Base-by-base conservation (phyloP, 2,329 filamentous ascomycete species). In the Metarhizium brunneum region DNA sequence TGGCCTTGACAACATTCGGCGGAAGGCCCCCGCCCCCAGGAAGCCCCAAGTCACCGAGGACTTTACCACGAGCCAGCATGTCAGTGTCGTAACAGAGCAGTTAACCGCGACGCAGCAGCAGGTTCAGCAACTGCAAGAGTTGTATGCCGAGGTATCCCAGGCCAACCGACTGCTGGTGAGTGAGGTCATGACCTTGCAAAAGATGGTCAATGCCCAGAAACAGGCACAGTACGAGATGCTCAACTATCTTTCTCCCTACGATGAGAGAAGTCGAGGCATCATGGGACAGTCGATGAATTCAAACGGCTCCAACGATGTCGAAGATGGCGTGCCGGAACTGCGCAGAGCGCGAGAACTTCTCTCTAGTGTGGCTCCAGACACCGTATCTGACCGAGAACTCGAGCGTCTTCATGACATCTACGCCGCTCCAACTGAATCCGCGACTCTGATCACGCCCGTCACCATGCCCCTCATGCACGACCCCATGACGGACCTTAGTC, bases 1-100 rank as follows among this genome's bases (percentile, higher is more conserved):
- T 68, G 94, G 91, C 49, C 79, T 99, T 50, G 94, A 99, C 66
- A 97, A 96, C 63, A 99, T 99, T 66, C 85, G 91, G 65, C 82
- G 94, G 63, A 99, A 99, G 74, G 92, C 94, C 2, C 94, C 94
- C 0, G 91, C 92, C 2, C 89, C 92, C 3, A 80, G 92, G 61
- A 97, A 96, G 68, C 72, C 79, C 3, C 81, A 82, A 61, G 74
- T 75, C 11, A 69, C 76, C 18, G 86, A 85, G 56, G 91, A 96
- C 53, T 85, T 88, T 56, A 83, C 89, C 29, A 88, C 90, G 1
- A 86, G 85, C 29, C 91, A 95, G 68, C 92, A 96, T 69, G 87
- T 96, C 67, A 88, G 92, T 60, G 81, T 96, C 61, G 82, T 96
- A 64, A 92, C 90, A 69, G 88, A 90, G 64, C 91, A 95, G 63